These are phyloP conservation scores for Yamadazyma philogaea DNA, from an alignment of 805 yeast species.

Conservation along the genomic window DNA sequence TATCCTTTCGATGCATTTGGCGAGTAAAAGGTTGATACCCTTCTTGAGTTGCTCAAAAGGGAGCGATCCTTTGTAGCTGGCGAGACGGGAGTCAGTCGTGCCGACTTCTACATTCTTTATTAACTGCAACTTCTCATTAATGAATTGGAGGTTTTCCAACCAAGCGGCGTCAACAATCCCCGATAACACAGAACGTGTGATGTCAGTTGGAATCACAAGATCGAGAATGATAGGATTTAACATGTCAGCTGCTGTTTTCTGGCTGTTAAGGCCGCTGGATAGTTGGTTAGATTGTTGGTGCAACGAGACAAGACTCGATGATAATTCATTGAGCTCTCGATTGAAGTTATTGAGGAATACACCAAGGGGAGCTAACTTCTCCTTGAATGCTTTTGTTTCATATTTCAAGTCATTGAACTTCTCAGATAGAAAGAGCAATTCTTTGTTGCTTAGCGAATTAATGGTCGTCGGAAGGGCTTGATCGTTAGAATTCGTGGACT, in stretches of 20 bases:
- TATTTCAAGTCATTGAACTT: constrained; percentile 24
- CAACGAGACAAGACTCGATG: constrained; percentile 30
- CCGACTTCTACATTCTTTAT: constrained; percentile 24
- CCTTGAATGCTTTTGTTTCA: constrained; percentile 27
- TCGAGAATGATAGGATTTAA: constrained; percentile 78
- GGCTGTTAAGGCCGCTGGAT: constrained; percentile 25
- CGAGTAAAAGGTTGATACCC: constrained; percentile 49
- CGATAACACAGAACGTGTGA: constrained; percentile 53
- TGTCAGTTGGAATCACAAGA: constrained; percentile 69
- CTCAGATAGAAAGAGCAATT: constrained; percentile 6
- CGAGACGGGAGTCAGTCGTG: constrained; percentile 8
- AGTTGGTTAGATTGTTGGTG: constrained; percentile 34
- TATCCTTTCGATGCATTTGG: constrained; percentile 70
- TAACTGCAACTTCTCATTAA: constrained; percentile 58
- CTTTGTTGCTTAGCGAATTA: constrained; percentile 1
- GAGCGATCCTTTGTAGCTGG: constrained; percentile 12
- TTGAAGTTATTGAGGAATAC: constrained; percentile 55
- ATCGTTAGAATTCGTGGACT: constrained; percentile 4
- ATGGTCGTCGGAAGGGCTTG: background rate
- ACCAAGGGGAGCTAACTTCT: constrained; percentile 49
- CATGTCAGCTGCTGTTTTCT: constrained; percentile 31
- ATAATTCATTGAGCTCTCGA: constrained; percentile 38
- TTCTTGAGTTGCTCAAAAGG: constrained; percentile 29
- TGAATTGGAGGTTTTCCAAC: constrained; percentile 61
- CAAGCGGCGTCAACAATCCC: constrained; percentile 60